phyloP scores from a whole-genome alignment of 192 early-diverging fungal genomes.

The Fimicolochytrium jonesii region DNA sequence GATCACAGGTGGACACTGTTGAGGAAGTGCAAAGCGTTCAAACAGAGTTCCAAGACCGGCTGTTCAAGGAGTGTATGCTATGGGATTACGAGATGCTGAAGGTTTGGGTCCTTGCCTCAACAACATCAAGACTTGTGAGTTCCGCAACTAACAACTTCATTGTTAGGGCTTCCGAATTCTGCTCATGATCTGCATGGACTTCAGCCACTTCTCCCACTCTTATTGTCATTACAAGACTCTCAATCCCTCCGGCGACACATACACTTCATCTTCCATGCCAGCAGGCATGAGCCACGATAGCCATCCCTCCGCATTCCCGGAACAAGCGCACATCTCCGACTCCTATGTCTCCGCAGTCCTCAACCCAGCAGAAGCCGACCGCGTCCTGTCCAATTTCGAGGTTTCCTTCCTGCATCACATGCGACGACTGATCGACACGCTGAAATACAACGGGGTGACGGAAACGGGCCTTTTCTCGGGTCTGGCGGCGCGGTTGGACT shows the following conservation, averaged over 20 bases:
- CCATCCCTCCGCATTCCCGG: constrained; percentile 15
- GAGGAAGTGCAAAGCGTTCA: constrained; percentile 81
- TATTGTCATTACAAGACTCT: constrained; percentile 33
- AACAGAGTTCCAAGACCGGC: constrained; percentile 78
- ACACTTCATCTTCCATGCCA: no score
- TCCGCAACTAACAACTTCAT: constrained; percentile 22
- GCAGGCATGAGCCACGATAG: neutral
- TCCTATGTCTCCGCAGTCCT: constrained; percentile 12
- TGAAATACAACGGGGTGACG: constrained; percentile 73
- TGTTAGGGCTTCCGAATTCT: constrained; percentile 63
- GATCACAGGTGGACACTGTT: constrained; percentile 71
- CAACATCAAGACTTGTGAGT: neutral
- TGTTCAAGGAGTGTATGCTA: constrained; percentile 87
- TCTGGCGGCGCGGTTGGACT: constrained; percentile 67
- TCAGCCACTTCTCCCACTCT: constrained; percentile 52
- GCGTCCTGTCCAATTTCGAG: constrained; percentile 53
- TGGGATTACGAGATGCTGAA: constrained; percentile 77
- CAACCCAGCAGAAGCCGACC: constrained; percentile 36
- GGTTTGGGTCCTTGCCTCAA: constrained; percentile 32
- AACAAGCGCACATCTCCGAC: constrained; percentile 9
- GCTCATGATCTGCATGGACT: constrained; percentile 54
- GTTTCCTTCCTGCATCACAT: constrained; percentile 62
- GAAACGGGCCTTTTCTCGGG: constrained; percentile 60
- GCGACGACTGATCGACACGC: constrained; percentile 66
- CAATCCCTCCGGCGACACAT: constrained; percentile 3